Evolutionary conservation across 2,329 filamentous ascomycete genomes (phyloP).

Genomic region (Lachnum nothofagi): DNA sequence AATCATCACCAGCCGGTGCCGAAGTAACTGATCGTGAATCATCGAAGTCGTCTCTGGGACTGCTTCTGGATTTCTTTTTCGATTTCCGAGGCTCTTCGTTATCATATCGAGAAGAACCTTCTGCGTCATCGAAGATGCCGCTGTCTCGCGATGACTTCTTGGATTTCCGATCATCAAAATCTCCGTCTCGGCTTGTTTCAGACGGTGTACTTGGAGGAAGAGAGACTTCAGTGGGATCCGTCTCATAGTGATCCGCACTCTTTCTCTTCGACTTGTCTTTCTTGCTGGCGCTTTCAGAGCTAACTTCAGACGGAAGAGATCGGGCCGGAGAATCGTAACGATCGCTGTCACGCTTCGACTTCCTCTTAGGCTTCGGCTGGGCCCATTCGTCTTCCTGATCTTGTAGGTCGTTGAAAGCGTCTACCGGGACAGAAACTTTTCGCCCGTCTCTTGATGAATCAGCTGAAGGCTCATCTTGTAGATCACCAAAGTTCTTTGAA

Average conservation of each 20-base stretch:
- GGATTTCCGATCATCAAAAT: constrained; percentile 34
- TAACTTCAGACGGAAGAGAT: constrained; percentile 12
- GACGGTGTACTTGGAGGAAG: constrained; percentile 29
- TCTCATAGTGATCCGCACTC: constrained; percentile 21
- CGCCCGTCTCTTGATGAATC: constrained; percentile 16
- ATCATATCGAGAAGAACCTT: constrained; percentile 36
- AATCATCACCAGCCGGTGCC: constrained; percentile 34
- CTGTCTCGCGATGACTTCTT: constrained; percentile 36
- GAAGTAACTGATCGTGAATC: constrained; percentile 45
- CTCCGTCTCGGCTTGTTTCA: constrained; percentile 26
- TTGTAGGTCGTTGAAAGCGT: constrained; percentile 31
- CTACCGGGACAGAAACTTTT: constrained; percentile 27
- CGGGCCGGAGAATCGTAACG: constrained; percentile 25
- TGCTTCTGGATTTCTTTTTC: constrained; percentile 36
- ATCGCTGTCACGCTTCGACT: constrained; percentile 33
- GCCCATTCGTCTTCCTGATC: constrained; percentile 37
- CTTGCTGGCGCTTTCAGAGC: constrained; percentile 21
- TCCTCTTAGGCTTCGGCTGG: constrained; percentile 36
- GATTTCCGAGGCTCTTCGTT: constrained; percentile 25
- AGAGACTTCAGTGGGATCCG: constrained; percentile 28
- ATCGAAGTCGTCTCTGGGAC: constrained; percentile 43
- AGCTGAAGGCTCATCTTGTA: constrained; percentile 30
- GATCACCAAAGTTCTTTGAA: constrained; percentile 34
- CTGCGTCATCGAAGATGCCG: constrained; percentile 40
- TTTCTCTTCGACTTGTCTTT: constrained; percentile 25